These are phyloP conservation scores for Aspergillus wentii DNA, from an alignment of 495 filamentous ascomycete genomes.

Conservation along the genomic window DNA sequence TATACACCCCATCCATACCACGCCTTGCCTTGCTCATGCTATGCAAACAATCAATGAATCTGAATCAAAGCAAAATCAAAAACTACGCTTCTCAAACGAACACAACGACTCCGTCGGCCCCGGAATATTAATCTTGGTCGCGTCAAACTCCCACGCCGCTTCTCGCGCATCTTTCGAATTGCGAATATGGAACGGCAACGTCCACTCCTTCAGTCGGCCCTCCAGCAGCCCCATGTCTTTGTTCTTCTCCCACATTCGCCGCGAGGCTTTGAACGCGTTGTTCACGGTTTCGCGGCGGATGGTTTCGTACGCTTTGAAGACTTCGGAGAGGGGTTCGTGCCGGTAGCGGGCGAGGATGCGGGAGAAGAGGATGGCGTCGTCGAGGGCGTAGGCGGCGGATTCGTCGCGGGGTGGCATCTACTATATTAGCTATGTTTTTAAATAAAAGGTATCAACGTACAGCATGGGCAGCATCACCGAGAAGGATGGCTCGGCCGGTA, in stretches of 20 bases:
- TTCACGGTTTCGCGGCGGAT: slow-evolving; percentile 47
- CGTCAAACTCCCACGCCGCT: slow-evolving; percentile 38
- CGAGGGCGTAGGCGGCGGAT: slow-evolving; percentile 55
- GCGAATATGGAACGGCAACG: slow-evolving; percentile 28
- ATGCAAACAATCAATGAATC: no score
- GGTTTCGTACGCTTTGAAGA: slow-evolving; percentile 49
- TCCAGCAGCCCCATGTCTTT: slow-evolving; percentile 36
- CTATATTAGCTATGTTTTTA: slow-evolving; percentile 10
- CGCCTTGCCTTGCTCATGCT: no score
- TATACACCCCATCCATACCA: no score
- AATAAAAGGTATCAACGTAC: no score
- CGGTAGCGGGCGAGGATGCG: slow-evolving; percentile 38
- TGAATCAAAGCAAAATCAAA: no score
- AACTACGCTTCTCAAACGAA: slow-evolving; percentile 21
- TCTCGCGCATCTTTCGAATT: slow-evolving; percentile 23
- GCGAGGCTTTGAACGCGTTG: slow-evolving; percentile 46
- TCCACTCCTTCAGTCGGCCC: slow-evolving; percentile 34
- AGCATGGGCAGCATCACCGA: slow-evolving; percentile 59
- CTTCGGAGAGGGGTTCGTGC: slow-evolving; percentile 30
- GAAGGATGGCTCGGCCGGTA: slow-evolving; percentile 42
- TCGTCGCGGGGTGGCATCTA: slow-evolving; percentile 61
- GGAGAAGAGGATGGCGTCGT: slow-evolving; percentile 55
- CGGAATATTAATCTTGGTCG: slow-evolving; percentile 23
- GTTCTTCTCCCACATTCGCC: slow-evolving; percentile 37
- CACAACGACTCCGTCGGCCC: slow-evolving; percentile 14